A percentile compares a stretch with the other conserved stretches of the same genome.
phyloP scores from a whole-genome alignment of 345 rosid species.

The Arabidopsis thaliana region TAIR10.1 NC_003070.9:28998501-28999000 shows the following conservation, averaged over 20 bases:
- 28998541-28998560: slow-evolving; percentile 80
- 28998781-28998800: slow-evolving; percentile 52
- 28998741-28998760: slow-evolving; percentile 78
- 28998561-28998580: slow-evolving; percentile 75
- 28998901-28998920: slow-evolving; percentile 55
- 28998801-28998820: slow-evolving; percentile 71
- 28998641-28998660: slow-evolving; percentile 71
- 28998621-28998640: slow-evolving; percentile 65
- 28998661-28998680: slow-evolving; percentile 88
- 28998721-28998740: slow-evolving; percentile 90
- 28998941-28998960: slow-evolving; percentile 63
- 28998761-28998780: slow-evolving; percentile 69
- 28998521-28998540: slow-evolving; percentile 82
- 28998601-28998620: slow-evolving; percentile 62
- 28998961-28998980: slow-evolving; percentile 84
- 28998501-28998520: slow-evolving; percentile 61
- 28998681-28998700: slow-evolving; percentile 57
- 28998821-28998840: slow-evolving; percentile 69
- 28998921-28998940: slow-evolving; percentile 61
- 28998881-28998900: slow-evolving; percentile 81
- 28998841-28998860: slow-evolving; percentile 82
- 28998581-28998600: slow-evolving; percentile 61
- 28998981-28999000: slow-evolving; percentile 75
- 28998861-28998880: slow-evolving; percentile 74
- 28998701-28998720: slow-evolving; percentile 62